Evolutionary conservation across 2,329 filamentous ascomycete genomes (phyloP), one percentile per base, ranked within the genome.

Genomic region (Nectriaceae sp.): DNA sequence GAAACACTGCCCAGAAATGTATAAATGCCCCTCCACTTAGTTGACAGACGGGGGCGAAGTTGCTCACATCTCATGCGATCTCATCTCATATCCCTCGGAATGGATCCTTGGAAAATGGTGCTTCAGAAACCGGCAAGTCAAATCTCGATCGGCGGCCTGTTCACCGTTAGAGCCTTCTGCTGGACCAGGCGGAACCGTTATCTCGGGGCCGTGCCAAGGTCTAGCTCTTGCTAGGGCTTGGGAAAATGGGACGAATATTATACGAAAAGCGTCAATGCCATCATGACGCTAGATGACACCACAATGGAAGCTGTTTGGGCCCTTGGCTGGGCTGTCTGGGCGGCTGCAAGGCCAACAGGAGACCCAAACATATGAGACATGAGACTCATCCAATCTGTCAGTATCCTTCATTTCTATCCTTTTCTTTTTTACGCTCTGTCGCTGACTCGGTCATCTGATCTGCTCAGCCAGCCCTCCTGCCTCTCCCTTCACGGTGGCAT

Each of bases 221-320:
- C 40, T 38, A 42, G 42, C 22, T 37, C 42, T 22, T 19, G 24
- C 38, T 42, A 33, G 37, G 19, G 37, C 37, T 21, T 21, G n/a
- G 37, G 11, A 21, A 13, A 18, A 18, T 21, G n/a, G 16, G 16
- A 36, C 13, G 16, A 36, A 36, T 36, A 19, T 15, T 5, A 36
- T n/a, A 10, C 33, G n/a, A 15, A 16, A 36, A 19, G 8, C n/a
- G 45, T n/a, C 31, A 42, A 43, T 18, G 36, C 46, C 35, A 56
- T 46, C 38, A 47, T 57, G 59, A 62, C 55, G 49, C 47, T 51
- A 52, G 42, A 57, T 54, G 52, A 43, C 43, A 61, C 54, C 59
- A 59, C 46, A 29, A 37, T 13, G 24, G 24, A 29, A 6, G 24
- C 6, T 29, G 13, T 29, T 6, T 6, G 6, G 24, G 13, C 24